These are phyloP conservation scores for Dicorynia guianensis DNA, from an alignment of 306 rosid species.

Conservation along the genomic window DNA sequence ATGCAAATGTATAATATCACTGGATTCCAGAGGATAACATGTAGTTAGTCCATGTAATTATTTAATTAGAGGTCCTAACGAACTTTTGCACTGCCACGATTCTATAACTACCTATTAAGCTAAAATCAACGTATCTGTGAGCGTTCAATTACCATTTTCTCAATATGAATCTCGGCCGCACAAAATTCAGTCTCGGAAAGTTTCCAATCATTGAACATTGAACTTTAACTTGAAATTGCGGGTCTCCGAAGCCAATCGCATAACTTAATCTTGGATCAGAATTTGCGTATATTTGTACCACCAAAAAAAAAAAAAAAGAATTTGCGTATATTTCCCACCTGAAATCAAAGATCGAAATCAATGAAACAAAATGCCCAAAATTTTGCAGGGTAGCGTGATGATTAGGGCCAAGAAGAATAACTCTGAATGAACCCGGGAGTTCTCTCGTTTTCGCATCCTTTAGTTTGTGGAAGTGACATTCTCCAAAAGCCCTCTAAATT, in stretches of 20 bases:
- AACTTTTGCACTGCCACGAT: background rate
- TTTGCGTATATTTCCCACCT: background rate
- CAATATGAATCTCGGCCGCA: slow-evolving; percentile 18
- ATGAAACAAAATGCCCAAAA: background rate
- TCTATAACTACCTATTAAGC: background rate
- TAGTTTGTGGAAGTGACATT: slow-evolving; percentile 47
- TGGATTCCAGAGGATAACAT: slow-evolving; percentile 9
- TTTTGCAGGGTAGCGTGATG: background rate
- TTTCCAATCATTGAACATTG: slow-evolving; percentile 7
- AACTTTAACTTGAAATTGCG: background rate
- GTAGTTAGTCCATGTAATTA: background rate
- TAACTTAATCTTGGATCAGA: background rate
- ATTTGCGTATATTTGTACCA: background rate
- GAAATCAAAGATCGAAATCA: background rate
- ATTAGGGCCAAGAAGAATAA: slow-evolving; percentile 1
- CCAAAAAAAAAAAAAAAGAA: too few species aligned
- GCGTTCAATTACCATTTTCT: slow-evolving; percentile 46
- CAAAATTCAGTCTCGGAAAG: slow-evolving; percentile 15
- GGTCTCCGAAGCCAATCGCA: too few species aligned
- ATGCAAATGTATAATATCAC: background rate
- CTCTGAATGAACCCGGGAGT: slow-evolving; percentile 7
- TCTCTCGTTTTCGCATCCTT: slow-evolving; percentile 15
- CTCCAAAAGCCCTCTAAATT: slow-evolving; percentile 57
- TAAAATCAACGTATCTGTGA: background rate
- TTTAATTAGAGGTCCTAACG: background rate